phyloP scores from a whole-genome alignment of 805 yeast species.

The Candida maesae region DNA sequence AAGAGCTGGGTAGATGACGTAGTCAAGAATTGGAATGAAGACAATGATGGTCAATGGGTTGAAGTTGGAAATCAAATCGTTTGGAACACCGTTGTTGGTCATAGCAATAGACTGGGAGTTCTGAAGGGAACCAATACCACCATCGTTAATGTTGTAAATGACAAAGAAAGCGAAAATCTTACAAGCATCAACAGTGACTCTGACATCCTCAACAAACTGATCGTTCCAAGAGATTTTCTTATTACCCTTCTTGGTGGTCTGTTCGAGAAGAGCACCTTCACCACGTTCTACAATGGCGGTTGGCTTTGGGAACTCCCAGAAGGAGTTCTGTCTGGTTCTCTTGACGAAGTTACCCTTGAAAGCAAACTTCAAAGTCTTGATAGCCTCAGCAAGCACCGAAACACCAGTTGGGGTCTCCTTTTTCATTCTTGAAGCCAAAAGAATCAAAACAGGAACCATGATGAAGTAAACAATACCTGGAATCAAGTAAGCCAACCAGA shows the following conservation, averaged over 20 bases:
- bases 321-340: slow-evolving; percentile 37
- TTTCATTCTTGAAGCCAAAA: slow-evolving; percentile 27
- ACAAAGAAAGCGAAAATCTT: slow-evolving; percentile 70
- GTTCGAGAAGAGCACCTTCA: slow-evolving; percentile 22
- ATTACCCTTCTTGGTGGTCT: slow-evolving; percentile 22
- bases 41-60: slow-evolving; percentile 73
- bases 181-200: slow-evolving; percentile 64
- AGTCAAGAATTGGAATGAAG: slow-evolving; percentile 72
- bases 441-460: slow-evolving; percentile 45
- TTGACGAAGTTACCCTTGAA: slow-evolving; percentile 39
- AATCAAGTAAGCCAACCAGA: slow-evolving; percentile 71
- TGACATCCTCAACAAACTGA: slow-evolving; percentile 69
- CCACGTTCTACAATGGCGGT: slow-evolving; percentile 43
- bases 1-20: slow-evolving; percentile 50
- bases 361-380: slow-evolving; percentile 39
- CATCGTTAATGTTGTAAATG: slow-evolving; percentile 69
- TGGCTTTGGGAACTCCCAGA: slow-evolving; percentile 61
- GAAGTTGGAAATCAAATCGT: slow-evolving; percentile 72
- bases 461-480: slow-evolving; percentile 59
- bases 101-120: slow-evolving; percentile 61
- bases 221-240: slow-evolving; percentile 51
- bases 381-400: slow-evolving; percentile 42
- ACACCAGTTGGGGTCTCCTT: slow-evolving; percentile 28
- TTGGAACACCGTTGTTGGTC: slow-evolving; percentile 75
- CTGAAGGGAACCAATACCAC: slow-evolving; percentile 48